Evolutionary conservation across 257 asterid species (phyloP).

Genomic region (Ilex asprella): DNA sequence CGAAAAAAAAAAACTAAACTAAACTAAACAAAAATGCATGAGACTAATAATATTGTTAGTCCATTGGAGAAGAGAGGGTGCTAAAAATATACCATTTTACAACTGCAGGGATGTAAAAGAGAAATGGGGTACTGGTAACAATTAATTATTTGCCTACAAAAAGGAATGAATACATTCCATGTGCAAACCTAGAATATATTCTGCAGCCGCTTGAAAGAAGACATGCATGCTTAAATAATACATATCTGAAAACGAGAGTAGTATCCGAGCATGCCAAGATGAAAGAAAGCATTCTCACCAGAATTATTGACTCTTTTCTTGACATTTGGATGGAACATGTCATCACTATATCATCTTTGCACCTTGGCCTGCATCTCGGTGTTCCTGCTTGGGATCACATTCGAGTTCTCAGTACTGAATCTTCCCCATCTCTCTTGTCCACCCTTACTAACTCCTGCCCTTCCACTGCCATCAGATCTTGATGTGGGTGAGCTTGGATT

Average conservation of each 20-base stretch:
- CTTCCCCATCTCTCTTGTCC: conserved; percentile 28
- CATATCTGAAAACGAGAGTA: not conserved
- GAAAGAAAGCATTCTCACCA: not conserved
- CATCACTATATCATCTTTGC: conserved; percentile 12
- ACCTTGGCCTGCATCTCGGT: conserved; percentile 26
- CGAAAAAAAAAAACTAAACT: no score
- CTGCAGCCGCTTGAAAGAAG: not conserved
- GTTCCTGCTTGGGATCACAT: conserved; percentile 16
- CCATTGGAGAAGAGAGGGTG: no score
- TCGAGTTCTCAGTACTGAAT: conserved; percentile 17
- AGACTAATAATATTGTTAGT: no score
- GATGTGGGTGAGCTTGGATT: conserved; percentile 16
- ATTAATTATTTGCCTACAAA: no score
- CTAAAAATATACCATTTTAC: no score
- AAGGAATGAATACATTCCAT: no score
- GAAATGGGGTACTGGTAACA: no score
- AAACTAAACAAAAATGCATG: no score
- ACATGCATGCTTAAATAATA: not conserved
- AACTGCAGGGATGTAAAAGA: no score
- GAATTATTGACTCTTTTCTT: not conserved
- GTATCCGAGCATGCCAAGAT: not conserved
- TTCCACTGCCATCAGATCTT: conserved; percentile 24
- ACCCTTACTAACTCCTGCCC: conserved; percentile 22
- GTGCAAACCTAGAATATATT: not conserved
- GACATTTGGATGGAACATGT: not conserved